phyloP scores from a whole-genome alignment of 148 eudicot genomes.

The Amaranthus cruentus region DNA sequence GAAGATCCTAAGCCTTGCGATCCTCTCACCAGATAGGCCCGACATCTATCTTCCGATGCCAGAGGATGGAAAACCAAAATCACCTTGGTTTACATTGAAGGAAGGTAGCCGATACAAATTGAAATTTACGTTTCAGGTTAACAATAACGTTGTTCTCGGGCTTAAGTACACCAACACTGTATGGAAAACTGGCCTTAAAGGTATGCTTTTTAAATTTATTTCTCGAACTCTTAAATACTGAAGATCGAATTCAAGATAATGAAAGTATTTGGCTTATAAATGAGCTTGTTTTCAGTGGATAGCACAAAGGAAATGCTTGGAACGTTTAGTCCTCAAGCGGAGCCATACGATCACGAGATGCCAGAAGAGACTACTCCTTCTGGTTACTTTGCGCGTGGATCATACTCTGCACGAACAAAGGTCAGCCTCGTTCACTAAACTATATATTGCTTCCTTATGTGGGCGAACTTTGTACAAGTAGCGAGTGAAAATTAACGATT shows the following conservation, averaged over 20 bases:
- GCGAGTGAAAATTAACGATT: neutral
- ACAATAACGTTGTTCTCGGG: conserved; percentile 57
- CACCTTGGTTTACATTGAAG: conserved; percentile 65
- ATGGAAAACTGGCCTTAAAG: conserved; percentile 68
- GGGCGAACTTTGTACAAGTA: neutral
- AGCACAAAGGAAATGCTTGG: conserved; percentile 63
- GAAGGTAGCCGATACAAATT: conserved; percentile 63
- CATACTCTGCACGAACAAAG: conserved; percentile 57
- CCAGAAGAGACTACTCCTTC: conserved; percentile 65
- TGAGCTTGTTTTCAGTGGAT: conserved; percentile 39
- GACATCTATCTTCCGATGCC: conserved; percentile 57
- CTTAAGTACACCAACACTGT: conserved; percentile 62
- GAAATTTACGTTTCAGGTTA: conserved; percentile 57
- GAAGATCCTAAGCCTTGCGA: conserved; percentile 55
- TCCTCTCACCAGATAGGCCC: conserved; percentile 50
- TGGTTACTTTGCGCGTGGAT: conserved; percentile 63
- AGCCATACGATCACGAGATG: conserved; percentile 57
- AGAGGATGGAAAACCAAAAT: conserved; percentile 58
- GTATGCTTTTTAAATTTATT: conserved; percentile 21
- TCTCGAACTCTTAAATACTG: neutral
- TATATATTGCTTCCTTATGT: neutral
- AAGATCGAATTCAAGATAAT: neutral
- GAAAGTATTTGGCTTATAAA: neutral
- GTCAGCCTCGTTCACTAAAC: conserved; percentile 22
- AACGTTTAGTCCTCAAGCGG: conserved; percentile 65